phyloP scores from a whole-genome alignment of 2,329 filamentous ascomycete species.

The Fusarium sp. region DNA sequence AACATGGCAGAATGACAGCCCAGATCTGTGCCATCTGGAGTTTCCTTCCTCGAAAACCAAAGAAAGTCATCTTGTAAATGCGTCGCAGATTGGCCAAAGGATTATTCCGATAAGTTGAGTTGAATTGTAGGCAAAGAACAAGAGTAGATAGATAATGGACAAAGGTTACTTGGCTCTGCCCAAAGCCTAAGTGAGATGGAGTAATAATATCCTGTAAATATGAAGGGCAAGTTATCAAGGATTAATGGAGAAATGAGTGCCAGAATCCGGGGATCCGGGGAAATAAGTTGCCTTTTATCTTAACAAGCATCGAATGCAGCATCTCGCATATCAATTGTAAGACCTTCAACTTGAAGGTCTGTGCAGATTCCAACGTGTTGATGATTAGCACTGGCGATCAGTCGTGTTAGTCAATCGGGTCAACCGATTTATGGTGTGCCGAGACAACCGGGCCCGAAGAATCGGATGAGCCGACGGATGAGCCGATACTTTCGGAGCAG shows the following conservation, averaged over 20 bases:
- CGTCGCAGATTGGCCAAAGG: too few relatives aligned
- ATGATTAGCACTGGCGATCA: neutral
- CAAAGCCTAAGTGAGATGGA: too few relatives aligned
- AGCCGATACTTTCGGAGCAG: conserved; percentile 1
- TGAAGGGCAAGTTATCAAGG: too few relatives aligned
- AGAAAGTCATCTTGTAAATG: neutral
- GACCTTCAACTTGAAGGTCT: neutral
- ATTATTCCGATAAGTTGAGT: too few relatives aligned
- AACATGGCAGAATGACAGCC: conserved; percentile 3
- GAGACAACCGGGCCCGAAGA: neutral
- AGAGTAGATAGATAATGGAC: too few relatives aligned
- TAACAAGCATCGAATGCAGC: neutral
- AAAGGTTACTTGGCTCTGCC: too few relatives aligned
- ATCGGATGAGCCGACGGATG: conserved; percentile 8
- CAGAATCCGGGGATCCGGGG: neutral
- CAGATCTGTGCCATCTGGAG: conserved; percentile 13
- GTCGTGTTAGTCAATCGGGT: neutral
- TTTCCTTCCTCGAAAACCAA: neutral
- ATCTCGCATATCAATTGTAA: neutral
- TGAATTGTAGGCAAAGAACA: too few relatives aligned
- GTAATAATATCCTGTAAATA: too few relatives aligned
- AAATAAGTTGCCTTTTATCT: conserved; percentile 3
- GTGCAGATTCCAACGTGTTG: neutral
- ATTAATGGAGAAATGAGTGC: neutral
- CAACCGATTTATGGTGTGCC: neutral